These are phyloP conservation scores for Brassica juncea DNA, from an alignment of 345 rosid species.

Conservation along the genomic window DNA sequence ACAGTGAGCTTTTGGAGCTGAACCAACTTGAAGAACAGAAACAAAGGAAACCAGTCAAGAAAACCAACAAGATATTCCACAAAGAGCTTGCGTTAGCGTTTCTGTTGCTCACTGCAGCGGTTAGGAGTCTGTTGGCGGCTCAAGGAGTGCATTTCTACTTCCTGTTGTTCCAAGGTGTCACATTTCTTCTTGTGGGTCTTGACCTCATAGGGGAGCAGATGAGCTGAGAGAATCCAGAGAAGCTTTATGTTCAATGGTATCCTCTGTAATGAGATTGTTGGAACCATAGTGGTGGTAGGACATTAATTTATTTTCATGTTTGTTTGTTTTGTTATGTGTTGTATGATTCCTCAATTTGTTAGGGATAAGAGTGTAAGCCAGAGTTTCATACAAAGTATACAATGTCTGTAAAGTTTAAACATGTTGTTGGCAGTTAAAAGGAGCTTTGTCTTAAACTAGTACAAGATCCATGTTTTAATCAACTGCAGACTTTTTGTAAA, in stretches of 20 bases:
- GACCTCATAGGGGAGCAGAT: conserved; percentile 87
- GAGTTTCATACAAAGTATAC: conserved; percentile 38
- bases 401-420: conserved; percentile 39
- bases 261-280: conserved; percentile 41
- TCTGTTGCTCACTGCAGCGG: conserved; percentile 76
- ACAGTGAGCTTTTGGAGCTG: conserved; percentile 64
- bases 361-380: conserved; percentile 36
- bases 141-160: conserved; percentile 90
- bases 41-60: conserved; percentile 52
- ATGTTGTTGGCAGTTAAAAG: conserved; percentile 36
- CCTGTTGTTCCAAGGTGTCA: conserved; percentile 78
- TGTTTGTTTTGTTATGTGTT: conserved; percentile 32
- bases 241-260: conserved; percentile 15
- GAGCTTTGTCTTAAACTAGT: conserved; percentile 18
- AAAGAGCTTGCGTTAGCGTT: conserved; percentile 80
- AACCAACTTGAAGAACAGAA: conserved; percentile 58
- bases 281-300: conserved; percentile 42
- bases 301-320: conserved; percentile 28
- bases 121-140: conserved; percentile 70
- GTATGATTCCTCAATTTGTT: conserved; percentile 33
- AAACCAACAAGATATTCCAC: conserved; percentile 69
- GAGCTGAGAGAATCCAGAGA: conserved; percentile 43
- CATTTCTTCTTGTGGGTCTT: conserved; percentile 81
- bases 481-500: background rate
- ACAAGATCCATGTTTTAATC: conserved; percentile 15